Evolutionary conservation across 2,329 filamentous ascomycete species (phyloP), one percentile per base, ranked within the genome.

Genomic region (Fusarium sp.): DNA sequence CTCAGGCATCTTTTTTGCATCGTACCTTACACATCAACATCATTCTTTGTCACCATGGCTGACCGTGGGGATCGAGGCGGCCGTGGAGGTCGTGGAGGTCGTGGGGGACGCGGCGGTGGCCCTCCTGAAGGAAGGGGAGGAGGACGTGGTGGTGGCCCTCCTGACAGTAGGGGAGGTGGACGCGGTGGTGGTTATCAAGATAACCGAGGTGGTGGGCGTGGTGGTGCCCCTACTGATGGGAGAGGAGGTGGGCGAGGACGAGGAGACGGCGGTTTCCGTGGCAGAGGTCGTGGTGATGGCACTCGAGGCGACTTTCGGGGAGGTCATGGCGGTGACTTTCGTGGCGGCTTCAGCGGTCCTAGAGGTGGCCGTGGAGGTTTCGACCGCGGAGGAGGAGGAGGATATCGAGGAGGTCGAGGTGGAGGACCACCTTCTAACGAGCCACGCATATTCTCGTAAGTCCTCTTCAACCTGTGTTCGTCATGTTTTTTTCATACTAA

Each of bases 1-100:
- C 37, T 24, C 49, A 45, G 7, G 33, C n/a, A 20, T 14, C 15
- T 4, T 32, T 37, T 48, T 41, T 17, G 24, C 37, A 22, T 17
- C n/a, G 30, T n/a, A 17, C 6, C 4, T 28, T 49, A n/a, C 28
- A 5, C 37, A 15, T 22, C 24, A n/a, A 30, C 28, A 30, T 10
- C 35, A 28, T 15, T 39, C 40, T 32, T 33, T 33, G 39, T 35
- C 32, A 44, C 24, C 40, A 77, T 77, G 75, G 65, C 75, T 22
- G 75, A 76, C 48, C 66, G 73, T 47, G 71, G 70, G 32, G 71
- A 70, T n/a, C 68, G 75, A 52, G 73, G 74, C 2, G 63, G 69
- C 20, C 66, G 71, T 45, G 65, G 74, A 33, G 57, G 68, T 44
- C 56, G 66, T 30, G 68, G 62, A 66, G 24, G 24, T 13, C 67